Base-by-base conservation (phyloP, 139 green algal species). In the Tetradesmus lagerheimii region DNA sequence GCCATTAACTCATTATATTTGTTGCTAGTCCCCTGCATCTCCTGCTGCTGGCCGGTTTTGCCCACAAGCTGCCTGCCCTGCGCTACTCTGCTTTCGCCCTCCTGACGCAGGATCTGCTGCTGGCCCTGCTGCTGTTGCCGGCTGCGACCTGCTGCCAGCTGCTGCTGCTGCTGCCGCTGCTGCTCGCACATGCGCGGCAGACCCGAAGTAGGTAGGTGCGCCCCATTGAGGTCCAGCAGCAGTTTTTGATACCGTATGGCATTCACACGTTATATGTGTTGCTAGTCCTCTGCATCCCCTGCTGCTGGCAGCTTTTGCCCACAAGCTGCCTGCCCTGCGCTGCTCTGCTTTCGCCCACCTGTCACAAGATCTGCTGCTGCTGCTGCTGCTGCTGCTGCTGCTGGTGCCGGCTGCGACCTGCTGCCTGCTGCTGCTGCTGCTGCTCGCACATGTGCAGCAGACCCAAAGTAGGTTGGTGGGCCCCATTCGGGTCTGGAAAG, bases 401-500 rank as follows among this genome's bases (percentile, higher is more conserved):
- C 39, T 66, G 78, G 9, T 35, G 78, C 25, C 34, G 62, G 47
- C 47, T 18, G 47, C 8, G 20, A 16, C 47, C 12, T 16, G 12
- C 47, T 62, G 12, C 47, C 47, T 23, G 47, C 64, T 45, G 83
- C 37, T 9, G 45, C 34, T n/a, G 71, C 64, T 34, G 83, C 64
- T 3, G 25, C 9, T 35, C 43, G 45, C 43, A 96, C 80, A 23
- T 82, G 87, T 6, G 93, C 94, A 12, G 95, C 94, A 35, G 91
- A 94, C 12, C 93, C 95, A 83, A 97, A 90, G 29, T 81, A 86
- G 8, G 76, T 86, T 23, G 95, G 91, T 4, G 39, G 85, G 0
- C 93, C 95, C 94, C 95, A 97, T 62, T 94, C 93, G 3, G 88
- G 89, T 29, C 91, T 78, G 1, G 93, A 89, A 29, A 96, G 84